phyloP scores from a whole-genome alignment of 345 rosid species.

The Pistacia atlantica region DNA sequence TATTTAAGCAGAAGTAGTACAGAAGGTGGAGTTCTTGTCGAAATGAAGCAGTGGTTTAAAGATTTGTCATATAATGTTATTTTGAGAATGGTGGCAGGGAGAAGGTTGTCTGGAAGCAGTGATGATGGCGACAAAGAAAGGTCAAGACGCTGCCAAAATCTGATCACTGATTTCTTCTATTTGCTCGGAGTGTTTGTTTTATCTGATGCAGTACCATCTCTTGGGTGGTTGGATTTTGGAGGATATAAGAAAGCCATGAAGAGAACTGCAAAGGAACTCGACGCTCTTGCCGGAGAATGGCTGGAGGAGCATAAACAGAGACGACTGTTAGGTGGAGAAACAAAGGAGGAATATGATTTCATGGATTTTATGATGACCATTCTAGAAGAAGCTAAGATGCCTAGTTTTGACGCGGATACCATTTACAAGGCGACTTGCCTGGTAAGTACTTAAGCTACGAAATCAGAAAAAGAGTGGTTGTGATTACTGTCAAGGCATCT shows the following conservation, averaged over 20 bases:
- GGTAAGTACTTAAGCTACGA: constrained; percentile 11
- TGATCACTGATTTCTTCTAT: constrained; percentile 23
- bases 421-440: constrained; percentile 35
- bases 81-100: constrained; percentile 37
- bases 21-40: constrained; percentile 21
- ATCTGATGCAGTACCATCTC: constrained; percentile 42
- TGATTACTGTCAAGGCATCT: not conserved
- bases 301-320: constrained; percentile 46
- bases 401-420: constrained; percentile 29
- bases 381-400: constrained; percentile 20
- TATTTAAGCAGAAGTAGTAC: constrained; percentile 8
- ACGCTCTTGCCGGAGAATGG: constrained; percentile 32
- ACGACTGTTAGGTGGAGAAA: constrained; percentile 10
- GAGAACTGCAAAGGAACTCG: constrained; percentile 37
- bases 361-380: constrained; percentile 39
- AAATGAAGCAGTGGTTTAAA: constrained; percentile 44
- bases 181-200: constrained; percentile 33
- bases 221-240: constrained; percentile 43
- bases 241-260: constrained; percentile 39
- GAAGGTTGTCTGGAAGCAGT: constrained; percentile 19
- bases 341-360: constrained; percentile 35
- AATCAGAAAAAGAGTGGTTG: not conserved
- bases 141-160: constrained; percentile 13
- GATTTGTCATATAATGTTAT: constrained; percentile 30
- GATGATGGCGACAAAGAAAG: constrained; percentile 19